phyloP scores from a whole-genome alignment of 306 rosid genomes.

The Senna tora region DNA sequence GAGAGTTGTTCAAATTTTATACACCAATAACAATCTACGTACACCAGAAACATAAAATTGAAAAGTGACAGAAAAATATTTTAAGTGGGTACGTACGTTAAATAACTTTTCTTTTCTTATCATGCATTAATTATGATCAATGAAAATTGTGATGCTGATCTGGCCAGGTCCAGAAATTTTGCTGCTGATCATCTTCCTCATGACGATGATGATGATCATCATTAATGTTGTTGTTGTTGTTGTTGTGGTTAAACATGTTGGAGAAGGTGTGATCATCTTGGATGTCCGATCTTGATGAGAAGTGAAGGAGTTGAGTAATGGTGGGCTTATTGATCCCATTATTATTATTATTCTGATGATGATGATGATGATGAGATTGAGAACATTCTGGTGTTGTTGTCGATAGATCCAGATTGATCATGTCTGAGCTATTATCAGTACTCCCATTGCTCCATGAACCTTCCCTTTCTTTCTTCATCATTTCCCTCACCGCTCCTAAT shows the following conservation, averaged over 20 bases:
- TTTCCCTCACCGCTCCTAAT: conserved; percentile 31
- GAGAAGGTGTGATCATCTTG: conserved; percentile 73
- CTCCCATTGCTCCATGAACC: conserved; percentile 88
- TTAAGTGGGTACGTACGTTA: no score
- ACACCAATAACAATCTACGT: conserved; percentile 57
- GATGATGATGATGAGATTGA: no score
- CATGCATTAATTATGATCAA: conserved; percentile 1
- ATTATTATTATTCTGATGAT: no score
- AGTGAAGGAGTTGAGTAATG: conserved; percentile 82
- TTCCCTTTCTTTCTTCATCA: conserved; percentile 64
- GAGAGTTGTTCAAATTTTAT: conserved; percentile 59
- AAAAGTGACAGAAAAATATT: conserved; percentile 24
- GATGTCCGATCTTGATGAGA: conserved; percentile 67
- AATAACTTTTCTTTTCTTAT: no score
- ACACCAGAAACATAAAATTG: conserved; percentile 42
- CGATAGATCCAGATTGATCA: conserved; percentile 74
- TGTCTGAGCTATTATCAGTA: conserved; percentile 76
- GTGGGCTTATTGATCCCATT: no score
- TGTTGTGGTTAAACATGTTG: conserved; percentile 64
- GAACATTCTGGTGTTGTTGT: no score
- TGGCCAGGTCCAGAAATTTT: conserved; percentile 87
- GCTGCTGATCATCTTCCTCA: conserved; percentile 65
- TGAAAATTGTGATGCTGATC: conserved; percentile 67
- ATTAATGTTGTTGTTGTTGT: conserved; percentile 31
- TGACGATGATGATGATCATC: conserved; percentile 29